Percentiles rank a stretch among this genome's conserved stretches.
Conservation (phyloP, 1,284 basidiomycete genomes). For the Coniferiporia sulphurascens region DNA sequence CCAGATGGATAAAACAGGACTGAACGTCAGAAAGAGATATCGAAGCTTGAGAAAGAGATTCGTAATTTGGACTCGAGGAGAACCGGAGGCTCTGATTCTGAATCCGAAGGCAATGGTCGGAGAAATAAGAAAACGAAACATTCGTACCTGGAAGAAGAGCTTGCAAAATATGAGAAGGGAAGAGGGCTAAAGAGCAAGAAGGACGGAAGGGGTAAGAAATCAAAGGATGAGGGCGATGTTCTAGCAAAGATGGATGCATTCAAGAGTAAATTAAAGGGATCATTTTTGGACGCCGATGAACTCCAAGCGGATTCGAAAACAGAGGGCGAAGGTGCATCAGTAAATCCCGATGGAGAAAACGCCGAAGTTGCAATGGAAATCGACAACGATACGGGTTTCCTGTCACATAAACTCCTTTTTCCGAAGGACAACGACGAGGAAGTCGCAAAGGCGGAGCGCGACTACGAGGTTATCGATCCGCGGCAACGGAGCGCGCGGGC, state of each 20-base stretch:
- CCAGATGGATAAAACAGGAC: neutral
- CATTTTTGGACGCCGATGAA: conserved; percentile 33
- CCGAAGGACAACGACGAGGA: conserved; percentile 76
- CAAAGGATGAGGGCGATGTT: conserved; percentile 68
- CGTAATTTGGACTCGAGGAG: conserved; percentile 61
- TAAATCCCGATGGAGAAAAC: conserved; percentile 13
- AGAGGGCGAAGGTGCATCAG: conserved; percentile 17
- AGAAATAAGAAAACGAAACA: conserved; percentile 57
- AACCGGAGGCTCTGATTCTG: conserved; percentile 38
- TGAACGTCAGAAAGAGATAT: conserved; percentile 52
- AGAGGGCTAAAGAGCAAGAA: conserved; percentile 58
- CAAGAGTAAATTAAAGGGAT: conserved; percentile 59
- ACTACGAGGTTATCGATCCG: conserved; percentile 88
- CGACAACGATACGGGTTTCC: conserved; percentile 77
- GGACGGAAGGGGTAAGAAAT: conserved; percentile 35
- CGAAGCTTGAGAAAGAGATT: conserved; percentile 84
- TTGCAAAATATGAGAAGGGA: conserved; percentile 71
- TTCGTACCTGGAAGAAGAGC: conserved; percentile 74
- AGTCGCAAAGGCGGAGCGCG: conserved; percentile 75
- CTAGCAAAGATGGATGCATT: conserved; percentile 70
- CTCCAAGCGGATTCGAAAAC: conserved; percentile 22
- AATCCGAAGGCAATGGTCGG: conserved; percentile 52
- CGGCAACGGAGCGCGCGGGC: conserved; percentile 63
- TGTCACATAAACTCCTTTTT: conserved; percentile 73
- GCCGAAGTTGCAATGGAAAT: conserved; percentile 51